A percentile compares a stretch with the other conserved stretches of the same genome.
Evolutionary conservation across 2,329 filamentous ascomycete genomes (phyloP).

Genomic region (Sporothrix protearum): DNA sequence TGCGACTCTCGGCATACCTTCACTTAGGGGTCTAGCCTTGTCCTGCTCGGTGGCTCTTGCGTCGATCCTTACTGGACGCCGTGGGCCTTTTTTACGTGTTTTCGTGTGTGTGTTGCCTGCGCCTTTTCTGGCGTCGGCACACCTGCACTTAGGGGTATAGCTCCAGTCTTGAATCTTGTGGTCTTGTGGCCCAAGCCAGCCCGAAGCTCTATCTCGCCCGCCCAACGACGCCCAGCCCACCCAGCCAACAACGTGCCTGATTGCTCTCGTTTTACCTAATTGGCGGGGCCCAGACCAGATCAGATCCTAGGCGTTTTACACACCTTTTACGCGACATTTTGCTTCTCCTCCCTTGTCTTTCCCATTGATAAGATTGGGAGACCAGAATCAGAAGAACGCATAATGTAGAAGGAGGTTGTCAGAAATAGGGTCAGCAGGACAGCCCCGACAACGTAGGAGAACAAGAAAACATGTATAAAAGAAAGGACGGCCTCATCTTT

Average conservation of each 20-base stretch:
- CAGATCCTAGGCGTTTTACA: not conserved
- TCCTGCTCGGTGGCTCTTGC: no score
- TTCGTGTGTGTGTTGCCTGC: constrained; percentile 3
- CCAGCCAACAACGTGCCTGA: not conserved
- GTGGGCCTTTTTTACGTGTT: not conserved
- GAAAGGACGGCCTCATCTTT: not conserved
- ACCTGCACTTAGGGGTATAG: constrained; percentile 29
- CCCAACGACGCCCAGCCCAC: no score
- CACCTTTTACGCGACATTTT: not conserved
- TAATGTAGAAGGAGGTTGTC: not conserved
- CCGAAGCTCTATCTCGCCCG: no score
- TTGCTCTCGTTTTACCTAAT: constrained; percentile 22
- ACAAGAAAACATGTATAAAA: not conserved
- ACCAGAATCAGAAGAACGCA: no score
- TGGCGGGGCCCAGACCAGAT: constrained; percentile 2
- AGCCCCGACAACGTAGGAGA: not conserved
- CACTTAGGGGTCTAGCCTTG: constrained; percentile 30
- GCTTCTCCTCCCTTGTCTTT: not conserved
- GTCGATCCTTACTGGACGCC: no score
- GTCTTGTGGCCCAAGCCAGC: constrained; percentile 1
- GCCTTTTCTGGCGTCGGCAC: constrained; percentile 3
- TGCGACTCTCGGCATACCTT: constrained; percentile 22
- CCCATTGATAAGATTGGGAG: not conserved
- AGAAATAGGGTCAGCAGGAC: not conserved
- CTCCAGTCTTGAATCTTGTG: no score